Base-by-base conservation (phyloP, 805 yeast species). In the Candida qinlingensis region DNA sequence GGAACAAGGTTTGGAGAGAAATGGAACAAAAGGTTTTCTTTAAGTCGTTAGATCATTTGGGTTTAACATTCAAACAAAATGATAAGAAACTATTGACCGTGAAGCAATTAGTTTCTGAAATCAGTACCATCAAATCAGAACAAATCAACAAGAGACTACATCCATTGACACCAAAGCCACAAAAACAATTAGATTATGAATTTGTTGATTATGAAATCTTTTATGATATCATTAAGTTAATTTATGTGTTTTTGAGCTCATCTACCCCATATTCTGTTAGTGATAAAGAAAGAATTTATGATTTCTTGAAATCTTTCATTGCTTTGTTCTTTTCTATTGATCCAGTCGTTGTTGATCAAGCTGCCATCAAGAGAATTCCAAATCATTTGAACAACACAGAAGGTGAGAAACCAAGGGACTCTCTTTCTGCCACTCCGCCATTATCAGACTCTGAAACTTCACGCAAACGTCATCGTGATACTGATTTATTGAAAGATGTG, bases 1-100 rank as follows among this genome's bases (percentile, higher is more conserved):
- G 99, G 98, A 92, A 92, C 69, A 92, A 92, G 64, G 96, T 90
- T 11, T 94, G 99, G 99, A 82, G 99, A 63, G 98, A 92, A 68
- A 82, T 95, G 69, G 99, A 94, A 67, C 96, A 91, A 62, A 91
- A 89, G 60, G 96, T 90, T 0, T 91, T 87, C 65, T 88, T 82
- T 72, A 94, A 94, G 67, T 87, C 97, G 3, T 74, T 94, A 55
- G 99, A 94, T 65, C 99, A 94, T 65, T 72, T 92, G 53, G 99
- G 99, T 1, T 75, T 94, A 59, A 91, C 97, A 0, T 94, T 94
- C 72, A 94, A 94, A 68, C 98, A 94, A 65, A 87, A 96, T 27
- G 99, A 94, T 68, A 92, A 94, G 66, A 92, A 94, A 66, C 70
- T 89, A 48, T 70, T 94, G 58, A 89, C 98, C 0, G 85, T 94